Percentiles rank a stretch among this genome's conserved stretches.
phyloP scores from a whole-genome alignment of 73 alveolate species.

The Effrenium voratum region DNA sequence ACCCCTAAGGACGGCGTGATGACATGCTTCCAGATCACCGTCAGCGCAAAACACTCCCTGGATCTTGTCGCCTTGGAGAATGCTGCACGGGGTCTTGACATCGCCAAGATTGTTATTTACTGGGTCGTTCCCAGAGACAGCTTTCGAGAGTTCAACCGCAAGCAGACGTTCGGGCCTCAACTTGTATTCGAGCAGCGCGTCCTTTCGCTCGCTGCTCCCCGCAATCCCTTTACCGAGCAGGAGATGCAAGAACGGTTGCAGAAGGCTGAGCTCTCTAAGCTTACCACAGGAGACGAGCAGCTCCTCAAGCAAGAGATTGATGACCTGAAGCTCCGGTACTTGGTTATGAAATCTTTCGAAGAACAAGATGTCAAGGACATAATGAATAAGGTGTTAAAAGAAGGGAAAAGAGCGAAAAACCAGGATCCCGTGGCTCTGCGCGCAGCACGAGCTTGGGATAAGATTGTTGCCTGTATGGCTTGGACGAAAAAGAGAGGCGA shows the following conservation, averaged over 20 bases:
- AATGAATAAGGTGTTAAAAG: not conserved
- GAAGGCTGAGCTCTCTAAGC: not conserved
- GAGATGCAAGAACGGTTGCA: not conserved
- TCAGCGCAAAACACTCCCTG: not conserved
- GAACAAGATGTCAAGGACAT: not conserved
- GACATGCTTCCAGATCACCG: not conserved
- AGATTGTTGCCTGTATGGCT: not conserved
- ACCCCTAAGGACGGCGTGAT: not conserved
- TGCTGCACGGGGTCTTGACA: not conserved
- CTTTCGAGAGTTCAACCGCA: too few species aligned
- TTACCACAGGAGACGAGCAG: not conserved
- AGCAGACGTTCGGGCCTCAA: not conserved
- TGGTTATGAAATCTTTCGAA: not conserved
- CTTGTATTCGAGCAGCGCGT: slow-evolving; percentile 1
- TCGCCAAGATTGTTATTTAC: not conserved
- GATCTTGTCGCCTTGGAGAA: not conserved
- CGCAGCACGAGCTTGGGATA: slow-evolving; percentile 5
- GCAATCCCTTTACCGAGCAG: not conserved
- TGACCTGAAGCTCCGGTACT: not conserved
- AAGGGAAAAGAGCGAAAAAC: not conserved
- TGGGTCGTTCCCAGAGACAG: not conserved
- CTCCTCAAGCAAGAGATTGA: not conserved
- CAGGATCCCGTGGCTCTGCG: not conserved
- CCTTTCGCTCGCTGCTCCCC: slow-evolving; percentile 5
- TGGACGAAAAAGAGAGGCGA: not conserved